phyloP scores from a whole-genome alignment of 2,329 filamentous ascomycete species.

The Beauveria australis region DNA sequence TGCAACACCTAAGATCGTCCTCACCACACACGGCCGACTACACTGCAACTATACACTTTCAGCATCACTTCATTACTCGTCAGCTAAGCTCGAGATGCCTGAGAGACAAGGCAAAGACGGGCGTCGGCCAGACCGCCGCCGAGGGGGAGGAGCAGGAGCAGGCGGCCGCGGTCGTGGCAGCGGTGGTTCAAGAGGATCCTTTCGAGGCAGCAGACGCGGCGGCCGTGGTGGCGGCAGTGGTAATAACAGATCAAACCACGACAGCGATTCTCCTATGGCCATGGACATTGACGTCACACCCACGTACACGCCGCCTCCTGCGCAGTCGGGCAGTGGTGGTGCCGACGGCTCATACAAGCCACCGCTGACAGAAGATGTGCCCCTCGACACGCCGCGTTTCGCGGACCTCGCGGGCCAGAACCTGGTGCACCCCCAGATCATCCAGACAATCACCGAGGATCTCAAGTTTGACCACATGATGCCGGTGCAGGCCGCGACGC shows the following conservation, averaged over 20 bases:
- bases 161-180: not conserved
- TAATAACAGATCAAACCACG: not conserved
- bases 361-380: conserved; percentile 29
- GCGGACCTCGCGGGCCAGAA: conserved; percentile 32
- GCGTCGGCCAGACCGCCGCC: not conserved
- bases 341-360: conserved; percentile 1
- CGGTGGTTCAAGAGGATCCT: not conserved
- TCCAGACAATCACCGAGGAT: conserved; percentile 40
- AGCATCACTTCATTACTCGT: not conserved
- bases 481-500: conserved; percentile 45
- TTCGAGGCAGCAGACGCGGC: not conserved
- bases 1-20: not conserved
- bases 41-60: not conserved
- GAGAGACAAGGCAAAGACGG: conserved; percentile 6
- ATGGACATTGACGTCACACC: conserved; percentile 5
- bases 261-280: not conserved
- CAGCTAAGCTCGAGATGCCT: not conserved
- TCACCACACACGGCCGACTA: not conserved
- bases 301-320: not conserved
- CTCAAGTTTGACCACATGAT: conserved; percentile 46
- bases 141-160: conserved; percentile 2
- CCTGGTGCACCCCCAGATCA: conserved; percentile 36
- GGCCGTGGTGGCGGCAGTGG: not conserved
- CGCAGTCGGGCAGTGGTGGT: no score
- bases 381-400: conserved; percentile 38